phyloP scores from a whole-genome alignment of 2,329 filamentous ascomycete genomes.

The Aspergillus transmontanensis region DNA sequence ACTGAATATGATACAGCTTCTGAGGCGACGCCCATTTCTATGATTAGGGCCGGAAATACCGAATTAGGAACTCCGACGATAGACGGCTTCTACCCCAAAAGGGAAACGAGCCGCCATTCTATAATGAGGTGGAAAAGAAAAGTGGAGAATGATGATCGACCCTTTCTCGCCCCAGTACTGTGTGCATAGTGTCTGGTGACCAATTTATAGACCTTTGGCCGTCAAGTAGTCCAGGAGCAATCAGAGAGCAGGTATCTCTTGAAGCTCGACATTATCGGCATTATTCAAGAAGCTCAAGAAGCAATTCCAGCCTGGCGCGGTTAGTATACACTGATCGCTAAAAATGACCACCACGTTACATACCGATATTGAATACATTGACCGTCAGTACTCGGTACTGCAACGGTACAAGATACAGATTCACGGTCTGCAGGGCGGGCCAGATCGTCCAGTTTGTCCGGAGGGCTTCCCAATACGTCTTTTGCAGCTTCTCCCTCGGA shows the following conservation, averaged over 20 bases:
- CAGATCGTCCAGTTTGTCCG: conserved; percentile 19
- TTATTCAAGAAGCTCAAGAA: conserved; percentile 21
- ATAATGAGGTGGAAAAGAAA: neutral
- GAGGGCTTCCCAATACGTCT: conserved; percentile 19
- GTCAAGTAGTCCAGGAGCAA: neutral
- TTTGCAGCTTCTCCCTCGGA: conserved; percentile 16
- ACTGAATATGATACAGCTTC: neutral
- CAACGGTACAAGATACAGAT: conserved; percentile 18
- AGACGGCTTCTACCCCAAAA: neutral
- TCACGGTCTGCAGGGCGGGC: conserved; percentile 17
- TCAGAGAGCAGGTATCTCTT: neutral
- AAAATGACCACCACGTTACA: neutral
- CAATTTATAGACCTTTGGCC: too few species aligned
- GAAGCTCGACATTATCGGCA: neutral
- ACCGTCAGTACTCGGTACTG: conserved; percentile 20
- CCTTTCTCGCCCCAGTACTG: neutral
- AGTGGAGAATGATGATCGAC: neutral
- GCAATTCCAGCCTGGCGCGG: conserved; percentile 18
- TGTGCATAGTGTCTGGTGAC: neutral
- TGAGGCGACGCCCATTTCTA: neutral
- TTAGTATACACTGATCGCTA: neutral
- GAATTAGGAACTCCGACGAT: neutral
- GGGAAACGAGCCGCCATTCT: neutral
- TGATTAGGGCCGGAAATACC: neutral
- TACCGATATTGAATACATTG: conserved; percentile 21